Base-by-base conservation (phyloP, 1,139 yeast species). In the Saccharomycopsis crataegensis region DNA sequence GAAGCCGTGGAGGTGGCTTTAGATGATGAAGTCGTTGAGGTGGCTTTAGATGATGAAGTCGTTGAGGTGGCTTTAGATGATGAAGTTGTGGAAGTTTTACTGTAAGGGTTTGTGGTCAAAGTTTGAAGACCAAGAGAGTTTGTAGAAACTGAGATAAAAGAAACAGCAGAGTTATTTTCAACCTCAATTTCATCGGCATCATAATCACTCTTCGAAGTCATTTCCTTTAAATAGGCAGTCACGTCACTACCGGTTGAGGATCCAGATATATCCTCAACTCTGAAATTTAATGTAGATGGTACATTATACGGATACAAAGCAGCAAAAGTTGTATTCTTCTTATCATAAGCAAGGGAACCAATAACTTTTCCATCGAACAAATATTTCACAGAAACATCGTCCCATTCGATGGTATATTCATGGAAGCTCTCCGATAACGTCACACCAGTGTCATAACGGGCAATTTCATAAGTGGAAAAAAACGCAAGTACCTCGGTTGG, bases 351-450 rank as follows among this genome's bases (percentile, higher is more conserved):
- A 53, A 75, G 65, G 5, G 72, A 66, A 61, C 78, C 68, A 38
- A 74, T 71, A 1, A 64, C 68, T 7, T 56, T 57, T 8, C 78
- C 78, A 58, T 75, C 73, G 34, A 74, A 62, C 16, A 67, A 64
- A 77, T 77, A 76, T 22, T 68, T 64, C 11, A 56, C 32, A 1
- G 61, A 56, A 44, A 70, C 71, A 52, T 69, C 63, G n/a, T 73
- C 70, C 77, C 77, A 73, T 43, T 72, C 77, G 43, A 75, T 58
- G 34, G 75, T 69, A 61, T 75, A 75, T 41, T 73, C 73, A 57
- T 73, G 71, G 61, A 59, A 76, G 43, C 71, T 71, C 42, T 71
- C 64, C 38, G 81, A 77, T 50, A 75, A 73, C 46, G 70, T 69
- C 1, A 72, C 63, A 64, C 72, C 78, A 14, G 37, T 34, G 33